Base-by-base conservation (phyloP, 2,329 filamentous ascomycete genomes). In the Botryosphaeria dothidea region DNA sequence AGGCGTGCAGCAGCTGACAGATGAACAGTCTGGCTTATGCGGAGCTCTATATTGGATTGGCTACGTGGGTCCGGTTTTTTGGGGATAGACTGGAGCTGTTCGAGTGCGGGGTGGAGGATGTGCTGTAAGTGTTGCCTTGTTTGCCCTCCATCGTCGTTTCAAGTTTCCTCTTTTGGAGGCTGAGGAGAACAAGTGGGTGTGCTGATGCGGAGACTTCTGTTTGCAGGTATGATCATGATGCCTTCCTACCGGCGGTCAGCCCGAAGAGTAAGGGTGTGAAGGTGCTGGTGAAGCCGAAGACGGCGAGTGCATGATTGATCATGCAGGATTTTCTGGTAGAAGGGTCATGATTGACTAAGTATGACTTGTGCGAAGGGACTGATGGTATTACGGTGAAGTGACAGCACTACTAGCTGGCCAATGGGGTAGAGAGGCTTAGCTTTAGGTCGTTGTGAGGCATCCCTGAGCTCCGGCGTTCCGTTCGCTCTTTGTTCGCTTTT, bases 241-340 rank as follows among this genome's bases (percentile, higher is more conserved):
- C 74, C 45, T 80, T 81, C 51, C 75, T 76, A 52, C 77, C 78
- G 1, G 70, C 74, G 2, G 65, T 72, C 4, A 70, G 60, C 65
- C 15, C 72, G 54, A 74, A 74, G n/a, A 71, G 70, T 0, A 77
- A 78, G 64, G 78, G 77, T 0, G 70, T 80, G 6, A 69, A 75
- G 64, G 74, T 75, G 21, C 21, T 63, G 48, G 48, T 63, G 25
- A 54, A 46, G 49, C n/a, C 29, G 29, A 52, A 52, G 49, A 21
- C n/a, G n/a, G 27, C 27, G n/a, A 17, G n/a, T 19, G 17, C 15
- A n/a, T 29, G 23, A 58, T 41, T 34, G 31, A 11, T 34, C 11
- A 6, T 11, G 31, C 31, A 11, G 15, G 7, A n/a, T 2, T 4
- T 4, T 19, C 15, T 21, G 0, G 17, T 11, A 17, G 19, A 19